Percentiles rank a stretch among this genome's conserved stretches.
Conservation (phyloP, 371 early-diverging fungal genomes). For the Capniomyces stellatus region DNA sequence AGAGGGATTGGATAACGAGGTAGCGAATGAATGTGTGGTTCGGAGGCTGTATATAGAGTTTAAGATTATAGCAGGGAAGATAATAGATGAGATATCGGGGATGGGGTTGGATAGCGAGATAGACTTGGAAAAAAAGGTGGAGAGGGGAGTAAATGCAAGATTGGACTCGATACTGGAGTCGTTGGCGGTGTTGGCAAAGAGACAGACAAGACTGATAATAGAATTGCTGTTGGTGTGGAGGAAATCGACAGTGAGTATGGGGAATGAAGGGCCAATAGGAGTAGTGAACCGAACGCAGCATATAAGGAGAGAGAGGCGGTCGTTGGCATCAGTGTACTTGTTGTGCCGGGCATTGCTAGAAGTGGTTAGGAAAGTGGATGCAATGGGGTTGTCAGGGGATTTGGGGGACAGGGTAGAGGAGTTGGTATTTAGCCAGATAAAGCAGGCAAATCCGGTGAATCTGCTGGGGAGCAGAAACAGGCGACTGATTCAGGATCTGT, state of each 20-base stretch:
- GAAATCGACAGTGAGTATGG: slow-evolving; percentile 48
- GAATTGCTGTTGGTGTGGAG: slow-evolving; percentile 85
- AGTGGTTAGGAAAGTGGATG: slow-evolving; percentile 52
- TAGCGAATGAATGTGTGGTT: slow-evolving; percentile 20
- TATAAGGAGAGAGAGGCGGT: slow-evolving; percentile 11
- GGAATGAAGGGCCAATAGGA: slow-evolving; percentile 14
- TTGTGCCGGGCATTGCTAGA: slow-evolving; percentile 71
- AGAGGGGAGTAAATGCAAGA: slow-evolving; percentile 47
- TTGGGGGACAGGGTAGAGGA: slow-evolving; percentile 81
- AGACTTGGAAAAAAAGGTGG: slow-evolving; percentile 40
- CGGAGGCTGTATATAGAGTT: slow-evolving; percentile 24
- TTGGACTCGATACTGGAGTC: slow-evolving; percentile 68
- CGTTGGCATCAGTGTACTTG: slow-evolving; percentile 75
- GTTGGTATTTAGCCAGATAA: slow-evolving; percentile 75
- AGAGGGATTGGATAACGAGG: background rate
- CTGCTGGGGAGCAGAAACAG: slow-evolving; percentile 59
- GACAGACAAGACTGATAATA: slow-evolving; percentile 71
- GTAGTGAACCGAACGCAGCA: background rate
- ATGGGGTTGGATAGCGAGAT: slow-evolving; percentile 33
- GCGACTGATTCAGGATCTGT: slow-evolving; percentile 68
- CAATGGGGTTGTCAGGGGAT: slow-evolving; percentile 56
- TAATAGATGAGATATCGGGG: slow-evolving; percentile 18
- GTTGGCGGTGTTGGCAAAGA: slow-evolving; percentile 61
- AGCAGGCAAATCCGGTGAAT: slow-evolving; percentile 62
- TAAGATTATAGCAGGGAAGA: slow-evolving; percentile 12